Evolutionary conservation across 2,329 filamentous ascomycete genomes (phyloP), one percentile per base, ranked within the genome.

Genomic region (Raffaelea ambrosiae): DNA sequence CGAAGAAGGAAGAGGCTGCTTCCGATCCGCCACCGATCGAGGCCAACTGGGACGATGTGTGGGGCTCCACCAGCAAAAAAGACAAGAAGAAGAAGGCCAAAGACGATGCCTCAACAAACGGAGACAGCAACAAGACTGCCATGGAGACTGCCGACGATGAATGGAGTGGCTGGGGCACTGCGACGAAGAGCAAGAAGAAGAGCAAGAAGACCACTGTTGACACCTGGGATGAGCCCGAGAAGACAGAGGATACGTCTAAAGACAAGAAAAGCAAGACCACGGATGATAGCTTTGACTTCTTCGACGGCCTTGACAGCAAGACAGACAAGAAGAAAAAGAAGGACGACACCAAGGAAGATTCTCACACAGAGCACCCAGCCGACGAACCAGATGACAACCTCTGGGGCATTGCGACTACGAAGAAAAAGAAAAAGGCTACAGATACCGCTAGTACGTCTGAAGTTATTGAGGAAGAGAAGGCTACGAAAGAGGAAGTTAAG

Each of bases 401-500:
- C 40, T 63, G 58, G 59, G 59, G 55, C 40, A 66, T 62, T 61
- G 61, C 56, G 14, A 51, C 55, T 3, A 56, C 54, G 20, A 62
- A 60, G 44, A 59, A 61, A 21, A 58, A 60, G 49, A 60, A 57
- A 46, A 61, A 59, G 50, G 26, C 26, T 29, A 29, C 26, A 13
- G 26, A 29, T 29, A 13, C 26, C 7, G 26, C 7, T 13, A 29
- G 26, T 13, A 13, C 13, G 26, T 29, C 26, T 13, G 53, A 56
- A 51, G 51, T 55, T 43, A 60, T 61, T 46, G 60, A 73, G 21
- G 71, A 77, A 49, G 63, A 76, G 38, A 59, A 70, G 40, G 66
- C 70, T 23, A 63, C 62, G 47, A 59, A 69, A 43, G 67, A 69
- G 55, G 69, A 71, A 57, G 58, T 59, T 47, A 68, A 69, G 58